Evolutionary conservation across 2,329 filamentous ascomycete species (phyloP), one percentile per base, ranked within the genome.

Genomic region (Lizonia empirigonia): DNA sequence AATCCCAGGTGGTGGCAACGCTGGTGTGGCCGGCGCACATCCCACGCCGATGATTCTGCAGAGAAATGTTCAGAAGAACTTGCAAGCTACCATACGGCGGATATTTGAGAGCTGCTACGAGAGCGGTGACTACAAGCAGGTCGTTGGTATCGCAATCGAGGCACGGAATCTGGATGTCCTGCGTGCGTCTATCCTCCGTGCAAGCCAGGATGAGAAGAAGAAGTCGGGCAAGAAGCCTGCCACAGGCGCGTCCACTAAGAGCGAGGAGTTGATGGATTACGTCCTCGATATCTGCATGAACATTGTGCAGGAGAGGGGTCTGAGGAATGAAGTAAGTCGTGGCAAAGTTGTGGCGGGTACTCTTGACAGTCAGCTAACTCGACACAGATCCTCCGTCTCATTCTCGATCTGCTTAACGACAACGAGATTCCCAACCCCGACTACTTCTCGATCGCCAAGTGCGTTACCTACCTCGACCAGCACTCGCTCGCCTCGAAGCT

Each of bases 381-480:
- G 32, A 7, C 5, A 9, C 33, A 94, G 78, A 97, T 99, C 44
- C 77, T 99, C 52, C 87, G 89, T 64, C 82, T 99, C 36, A 94
- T 99, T 48, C 85, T 99, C n/a, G 90, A 93, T 53, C 84, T 99
- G n/a, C 81, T 99, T 53, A 96, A 89, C 77, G 91, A 95, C 53
- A 96, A 89, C 76, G 90, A 95, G 51, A 94, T 96, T 48, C 89
- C 91, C 2, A 90, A 84, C 53, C 94, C 94, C 0, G 94, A 99
- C 72, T 97, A 96, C 76, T 99, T 99, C 73, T 91, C 94, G 16
- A 97, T 99, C 65, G 93, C 94, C 41, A 96, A 95, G 76, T 99
- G 94, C 66, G 94, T 96, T 23, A 93, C 99, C 29, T 97, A 97
- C 67, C 83, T 99, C 15, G 89, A 96, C 71, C 90, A 96, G 62